These are phyloP conservation scores for Stephanodiscus triporus DNA, from an alignment of 108 stramenopile genomes.

Conservation along the genomic window DNA sequence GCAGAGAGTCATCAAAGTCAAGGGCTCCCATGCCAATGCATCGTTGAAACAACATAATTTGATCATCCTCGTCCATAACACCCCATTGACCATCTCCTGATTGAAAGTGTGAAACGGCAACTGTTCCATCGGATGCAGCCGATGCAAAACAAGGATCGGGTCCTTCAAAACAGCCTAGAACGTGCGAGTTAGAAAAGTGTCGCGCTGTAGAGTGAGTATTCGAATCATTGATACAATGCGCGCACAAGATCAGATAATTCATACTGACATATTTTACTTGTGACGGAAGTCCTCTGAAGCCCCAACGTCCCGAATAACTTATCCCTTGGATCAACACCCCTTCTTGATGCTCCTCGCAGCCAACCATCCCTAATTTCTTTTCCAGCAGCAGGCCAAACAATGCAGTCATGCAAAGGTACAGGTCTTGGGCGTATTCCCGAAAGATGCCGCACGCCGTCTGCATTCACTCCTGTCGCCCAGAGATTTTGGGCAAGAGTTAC, in stretches of 20 bases:
- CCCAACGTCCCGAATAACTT: slow-evolving; percentile 5
- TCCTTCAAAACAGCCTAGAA: slow-evolving; percentile 41
- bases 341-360: slow-evolving; percentile 5
- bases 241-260: neutral
- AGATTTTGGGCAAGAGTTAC: slow-evolving; percentile 14
- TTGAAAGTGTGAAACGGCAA: slow-evolving; percentile 35
- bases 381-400: slow-evolving; percentile 46
- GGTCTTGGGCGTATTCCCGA: neutral
- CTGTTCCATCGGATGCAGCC: slow-evolving; percentile 47
- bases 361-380: slow-evolving; percentile 49
- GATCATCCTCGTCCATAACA: slow-evolving; percentile 27
- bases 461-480: slow-evolving; percentile 15
- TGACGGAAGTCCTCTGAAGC: slow-evolving; percentile 24
- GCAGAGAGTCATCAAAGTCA: neutral
- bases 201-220: neutral
- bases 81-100: slow-evolving; percentile 39
- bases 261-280: slow-evolving; percentile 39
- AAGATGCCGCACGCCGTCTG: too few relatives aligned
- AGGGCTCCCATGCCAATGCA: slow-evolving; percentile 37
- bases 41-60: slow-evolving; percentile 37
- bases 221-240: neutral
- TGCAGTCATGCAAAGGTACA: slow-evolving; percentile 31
- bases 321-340: slow-evolving; percentile 3
- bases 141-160: slow-evolving; percentile 31
- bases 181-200: neutral